Evolutionary conservation across 306 rosid genomes (phyloP), one percentile per base, ranked within the genome.

Genomic region (Prosopis cineraria): DNA sequence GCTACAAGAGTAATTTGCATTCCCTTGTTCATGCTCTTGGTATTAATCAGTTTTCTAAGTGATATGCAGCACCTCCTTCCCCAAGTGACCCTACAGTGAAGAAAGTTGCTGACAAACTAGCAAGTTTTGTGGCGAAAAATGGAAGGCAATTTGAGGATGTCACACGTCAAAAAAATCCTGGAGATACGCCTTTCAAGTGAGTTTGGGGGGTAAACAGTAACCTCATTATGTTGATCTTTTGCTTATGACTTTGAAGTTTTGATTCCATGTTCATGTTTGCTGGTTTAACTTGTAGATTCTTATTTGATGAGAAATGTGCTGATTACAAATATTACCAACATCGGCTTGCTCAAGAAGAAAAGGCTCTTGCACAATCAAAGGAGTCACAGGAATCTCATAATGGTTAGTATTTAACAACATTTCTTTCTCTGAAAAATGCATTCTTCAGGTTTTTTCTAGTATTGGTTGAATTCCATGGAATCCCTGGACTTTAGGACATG

Each of bases 1-100:
- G 90, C 97, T 92, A 86, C 97, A 92, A 90, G 93, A 95, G 95
- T 92, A 94, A 87, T 92, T 94, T 94, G 89, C 93, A 94, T 94
- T 90, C 94, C 84, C 92, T 94, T 87, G 97, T 92, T 94, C 97
- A 92, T 94, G 93, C 91, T 83, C 93, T 87, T 33, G 97, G 97
- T 91, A 90, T 92, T 95, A 92, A 95, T 91, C 95, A 85, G 96
- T 95, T 95, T 91, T 95, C 73, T 95, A 91, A 95, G 98, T 95
- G 97, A 94, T 92, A 91, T 95, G 98, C 98, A 95, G 98, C 91
- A 83, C 95, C 90, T 76, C 81, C 90, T 77, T 81, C 95, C 78
- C 98, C 98, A 83, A 89, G 88, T 92, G 98, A 95, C 93, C 91
- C 97, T 86, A 90, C 92, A 79, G 98, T 92, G 91, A 92, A 89